Evolutionary conservation across 148 eudicot species (phyloP).

Genomic region (Amaranthus palmeri): DNA sequence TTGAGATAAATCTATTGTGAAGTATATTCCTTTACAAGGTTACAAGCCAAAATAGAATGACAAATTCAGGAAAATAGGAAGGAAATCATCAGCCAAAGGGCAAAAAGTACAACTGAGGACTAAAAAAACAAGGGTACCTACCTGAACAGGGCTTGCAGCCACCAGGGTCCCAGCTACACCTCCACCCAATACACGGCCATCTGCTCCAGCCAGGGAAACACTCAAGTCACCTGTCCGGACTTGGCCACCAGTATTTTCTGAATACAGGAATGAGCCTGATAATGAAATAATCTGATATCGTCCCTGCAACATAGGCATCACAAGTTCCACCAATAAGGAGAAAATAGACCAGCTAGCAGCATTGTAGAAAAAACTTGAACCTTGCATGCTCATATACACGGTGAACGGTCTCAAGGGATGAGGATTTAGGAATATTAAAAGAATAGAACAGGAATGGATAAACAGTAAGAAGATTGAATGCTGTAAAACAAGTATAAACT

Average conservation of each 20-base stretch:
- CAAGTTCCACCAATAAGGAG: neutral
- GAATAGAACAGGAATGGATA: neutral
- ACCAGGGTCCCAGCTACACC: slow-evolving; percentile 66
- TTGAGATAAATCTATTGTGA: neutral
- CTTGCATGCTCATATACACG: neutral
- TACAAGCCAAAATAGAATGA: neutral
- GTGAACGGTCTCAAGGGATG: neutral
- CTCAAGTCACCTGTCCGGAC: slow-evolving; percentile 66
- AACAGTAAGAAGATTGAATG: neutral
- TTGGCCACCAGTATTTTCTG: slow-evolving; percentile 55
- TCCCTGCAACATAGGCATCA: slow-evolving; percentile 52
- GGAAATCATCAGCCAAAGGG: neutral
- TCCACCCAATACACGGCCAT: slow-evolving; percentile 86
- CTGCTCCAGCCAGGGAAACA: slow-evolving; percentile 77
- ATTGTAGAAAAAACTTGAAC: neutral
- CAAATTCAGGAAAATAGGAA: neutral
- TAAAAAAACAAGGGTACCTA: slow-evolving; percentile 1
- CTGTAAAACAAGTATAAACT: neutral
- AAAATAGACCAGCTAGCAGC: neutral
- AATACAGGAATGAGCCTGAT: slow-evolving; percentile 65
- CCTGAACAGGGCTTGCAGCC: slow-evolving; percentile 91
- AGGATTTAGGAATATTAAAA: neutral
- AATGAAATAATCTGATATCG: slow-evolving; percentile 84
- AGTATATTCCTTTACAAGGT: neutral
- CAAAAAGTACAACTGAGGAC: neutral